Base-by-base conservation (phyloP, 1,139 yeast species). In the Yamadazyma spencermartinsiae region DNA sequence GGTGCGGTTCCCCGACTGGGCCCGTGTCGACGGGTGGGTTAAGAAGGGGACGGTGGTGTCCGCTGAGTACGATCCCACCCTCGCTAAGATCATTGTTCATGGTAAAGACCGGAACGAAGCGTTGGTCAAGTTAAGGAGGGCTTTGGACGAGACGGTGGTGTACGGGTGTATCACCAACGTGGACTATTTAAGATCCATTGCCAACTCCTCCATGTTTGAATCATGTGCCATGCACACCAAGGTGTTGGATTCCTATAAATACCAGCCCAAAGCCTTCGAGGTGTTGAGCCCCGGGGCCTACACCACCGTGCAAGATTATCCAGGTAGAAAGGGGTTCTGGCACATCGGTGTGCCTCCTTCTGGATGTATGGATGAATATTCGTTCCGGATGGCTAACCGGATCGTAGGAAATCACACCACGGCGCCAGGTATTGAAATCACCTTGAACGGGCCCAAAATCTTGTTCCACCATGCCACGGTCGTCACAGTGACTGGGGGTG, bases 301-400 rank as follows among this genome's bases (percentile, higher is more conserved):
- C 63, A 89, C 98, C 28, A 86, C 97, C 3, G 92, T 90, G 36
- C 98, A 92, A 68, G 98, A 90, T 62, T 90, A 80, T 60, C 98
- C 98, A 11, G 98, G 98, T 42, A 82, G 98, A 70, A 73, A 73
- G 43, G 85, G 90, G 11, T 78, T 84, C 60, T 92, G 98, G 98
- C 74, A 72, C 50, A 67, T 85, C 51, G 98, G 98, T 60, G 97
- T 92, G 40, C 98, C 98, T 21, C 98, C 98, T 8, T 87, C 96
- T 27, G 98, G 98, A 34, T 96, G 98, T 46, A 92, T 92, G 98
- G 98, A 92, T 64, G 79, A 83, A 44, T 89, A 82, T 53, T 81
- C 97, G 2, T 90, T 89, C 69, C 76, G 96, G 56, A 60, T 88
- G 45, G 96, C 96, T 23, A 90, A 92, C 68, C 72, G 86, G 58